Percentiles rank a stretch among this genome's conserved stretches.
Evolutionary conservation across 257 asterid species (phyloP).

Genomic region (Solanum bulbocastanum): DNA sequence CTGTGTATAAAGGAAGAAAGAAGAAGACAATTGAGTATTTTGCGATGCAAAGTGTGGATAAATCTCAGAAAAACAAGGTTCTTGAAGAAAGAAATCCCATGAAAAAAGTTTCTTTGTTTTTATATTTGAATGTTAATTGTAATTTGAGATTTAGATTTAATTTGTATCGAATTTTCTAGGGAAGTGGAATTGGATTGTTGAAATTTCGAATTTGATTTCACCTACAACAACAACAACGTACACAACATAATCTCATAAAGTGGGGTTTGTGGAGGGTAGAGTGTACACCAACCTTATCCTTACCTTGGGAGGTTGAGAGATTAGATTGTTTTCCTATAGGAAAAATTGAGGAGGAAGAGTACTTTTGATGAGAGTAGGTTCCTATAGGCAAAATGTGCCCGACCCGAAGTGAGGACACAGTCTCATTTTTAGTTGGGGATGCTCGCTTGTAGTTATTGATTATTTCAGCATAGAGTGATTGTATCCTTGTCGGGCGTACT

Average conservation of each 20-base stretch:
- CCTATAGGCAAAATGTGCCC: too few relatives aligned
- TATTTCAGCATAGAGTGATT: too few relatives aligned
- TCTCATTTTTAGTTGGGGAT: too few relatives aligned
- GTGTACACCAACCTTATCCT: neutral
- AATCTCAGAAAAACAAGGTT: slow-evolving; percentile 76
- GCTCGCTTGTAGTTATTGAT: too few relatives aligned
- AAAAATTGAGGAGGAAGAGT: too few relatives aligned
- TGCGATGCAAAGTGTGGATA: slow-evolving; percentile 92
- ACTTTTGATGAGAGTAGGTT: too few relatives aligned
- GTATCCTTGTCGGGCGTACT: too few relatives aligned
- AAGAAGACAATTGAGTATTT: slow-evolving; percentile 88
- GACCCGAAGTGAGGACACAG: too few relatives aligned
- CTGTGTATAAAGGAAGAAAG: slow-evolving; percentile 93
- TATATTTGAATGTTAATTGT: neutral
- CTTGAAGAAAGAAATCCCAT: slow-evolving; percentile 51
- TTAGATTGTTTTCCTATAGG: too few relatives aligned
- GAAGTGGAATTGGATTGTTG: neutral
- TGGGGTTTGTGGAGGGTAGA: neutral
- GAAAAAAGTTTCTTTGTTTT: neutral
- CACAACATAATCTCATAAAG: neutral
- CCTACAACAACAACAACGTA: neutral
- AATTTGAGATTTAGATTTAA: neutral
- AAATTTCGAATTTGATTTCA: neutral
- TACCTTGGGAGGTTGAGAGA: too few relatives aligned
- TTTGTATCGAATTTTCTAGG: neutral